phyloP scores from a whole-genome alignment of 2,329 filamentous ascomycete species.

The Graphilbum fragrans region DNA sequence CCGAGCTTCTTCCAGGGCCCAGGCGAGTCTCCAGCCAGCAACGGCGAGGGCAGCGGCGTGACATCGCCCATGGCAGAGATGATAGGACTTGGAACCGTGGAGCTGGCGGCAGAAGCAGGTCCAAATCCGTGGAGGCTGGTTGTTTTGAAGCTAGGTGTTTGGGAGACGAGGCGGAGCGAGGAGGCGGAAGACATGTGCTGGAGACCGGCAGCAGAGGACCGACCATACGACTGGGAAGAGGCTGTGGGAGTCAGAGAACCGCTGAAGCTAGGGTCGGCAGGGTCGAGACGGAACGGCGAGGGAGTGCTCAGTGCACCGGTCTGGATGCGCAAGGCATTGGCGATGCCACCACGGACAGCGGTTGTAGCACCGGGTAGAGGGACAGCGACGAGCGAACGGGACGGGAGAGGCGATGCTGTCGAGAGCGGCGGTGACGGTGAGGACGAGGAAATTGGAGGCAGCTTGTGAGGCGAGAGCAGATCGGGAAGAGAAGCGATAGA shows the following conservation, averaged over 20 bases:
- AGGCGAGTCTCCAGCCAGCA: slow-evolving; percentile 52
- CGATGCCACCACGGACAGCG: neutral
- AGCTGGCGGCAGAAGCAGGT: slow-evolving; percentile 46
- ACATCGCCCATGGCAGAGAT: slow-evolving; percentile 66
- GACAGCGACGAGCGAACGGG: no score
- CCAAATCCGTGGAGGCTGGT: slow-evolving; percentile 34
- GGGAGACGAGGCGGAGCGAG: slow-evolving; percentile 38
- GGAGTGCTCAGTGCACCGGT: slow-evolving; percentile 3
- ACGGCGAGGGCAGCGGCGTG: slow-evolving; percentile 66
- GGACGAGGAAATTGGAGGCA: no score
- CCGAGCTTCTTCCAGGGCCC: slow-evolving; percentile 51
- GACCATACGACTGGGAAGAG: slow-evolving; percentile 11
- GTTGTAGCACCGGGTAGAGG: no score
- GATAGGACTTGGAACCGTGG: slow-evolving; percentile 59
- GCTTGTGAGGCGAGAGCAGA: no score
- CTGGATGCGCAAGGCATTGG: slow-evolving; percentile 6
- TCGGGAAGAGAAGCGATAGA: no score
- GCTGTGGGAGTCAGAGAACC: neutral
- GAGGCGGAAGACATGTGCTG: slow-evolving; percentile 29
- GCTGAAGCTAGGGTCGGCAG: neutral
- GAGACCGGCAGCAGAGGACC: slow-evolving; percentile 16
- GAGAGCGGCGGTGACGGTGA: no score
- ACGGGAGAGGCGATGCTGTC: no score
- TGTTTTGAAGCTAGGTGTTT: slow-evolving; percentile 50
- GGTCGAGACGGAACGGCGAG: slow-evolving; percentile 8